These are phyloP conservation scores for Tetracladium maxilliforme DNA, from an alignment of 2,329 filamentous ascomycete genomes.

Conservation along the genomic window DNA sequence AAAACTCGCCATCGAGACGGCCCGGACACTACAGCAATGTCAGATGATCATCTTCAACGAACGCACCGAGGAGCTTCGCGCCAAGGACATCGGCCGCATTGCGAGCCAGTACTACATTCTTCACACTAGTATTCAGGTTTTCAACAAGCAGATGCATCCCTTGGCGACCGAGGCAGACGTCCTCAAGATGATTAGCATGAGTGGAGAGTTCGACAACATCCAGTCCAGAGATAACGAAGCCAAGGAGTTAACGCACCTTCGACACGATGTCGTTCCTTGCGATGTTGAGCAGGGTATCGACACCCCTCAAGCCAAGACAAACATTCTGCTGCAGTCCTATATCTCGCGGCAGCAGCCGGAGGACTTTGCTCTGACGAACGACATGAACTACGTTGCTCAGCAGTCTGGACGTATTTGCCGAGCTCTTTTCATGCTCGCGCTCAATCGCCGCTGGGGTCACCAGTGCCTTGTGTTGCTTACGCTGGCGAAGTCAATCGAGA, in stretches of 20 bases:
- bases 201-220: slow-evolving; percentile 94
- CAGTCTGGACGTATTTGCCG: slow-evolving; percentile 90
- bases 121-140: slow-evolving; percentile 86
- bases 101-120: slow-evolving; percentile 95
- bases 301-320: slow-evolving; percentile 78
- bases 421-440: slow-evolving; percentile 90
- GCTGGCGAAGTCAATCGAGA: slow-evolving; percentile 93
- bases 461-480: slow-evolving; percentile 86
- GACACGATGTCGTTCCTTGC: slow-evolving; percentile 57
- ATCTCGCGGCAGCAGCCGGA: slow-evolving; percentile 80
- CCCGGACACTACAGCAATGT: slow-evolving; percentile 72
- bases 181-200: slow-evolving; percentile 92
- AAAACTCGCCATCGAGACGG: slow-evolving; percentile 78
- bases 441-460: slow-evolving; percentile 91
- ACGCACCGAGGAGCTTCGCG: slow-evolving; percentile 76
- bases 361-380: slow-evolving; percentile 85
- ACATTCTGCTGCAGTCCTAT: slow-evolving; percentile 86
- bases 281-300: slow-evolving; percentile 61
- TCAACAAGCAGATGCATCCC: slow-evolving; percentile 88
- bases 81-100: slow-evolving; percentile 91
- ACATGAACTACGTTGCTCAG: slow-evolving; percentile 88
- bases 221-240: slow-evolving; percentile 83
- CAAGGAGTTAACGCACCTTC: slow-evolving; percentile 67
- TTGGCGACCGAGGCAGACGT: slow-evolving; percentile 82
- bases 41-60: slow-evolving; percentile 99